phyloP scores from a whole-genome alignment of 139 green algal species.

The Coccomyxa sp. region DNA sequence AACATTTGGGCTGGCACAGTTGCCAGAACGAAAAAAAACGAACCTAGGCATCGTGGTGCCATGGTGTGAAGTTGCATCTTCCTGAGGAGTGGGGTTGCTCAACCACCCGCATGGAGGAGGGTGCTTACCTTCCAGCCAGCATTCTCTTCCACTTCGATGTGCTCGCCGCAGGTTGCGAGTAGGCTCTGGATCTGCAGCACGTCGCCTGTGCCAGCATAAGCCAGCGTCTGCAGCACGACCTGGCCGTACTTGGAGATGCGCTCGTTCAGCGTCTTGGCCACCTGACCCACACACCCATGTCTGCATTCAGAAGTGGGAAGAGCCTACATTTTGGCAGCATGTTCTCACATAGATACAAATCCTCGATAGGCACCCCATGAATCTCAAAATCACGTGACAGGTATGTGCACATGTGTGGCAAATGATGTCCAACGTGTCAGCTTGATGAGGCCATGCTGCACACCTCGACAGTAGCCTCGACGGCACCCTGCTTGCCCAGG shows the following conservation, averaged over 20 bases:
- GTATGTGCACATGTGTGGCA: too few species aligned
- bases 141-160: slow-evolving; percentile 72
- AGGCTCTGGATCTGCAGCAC: slow-evolving; percentile 95
- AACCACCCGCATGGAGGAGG: not conserved
- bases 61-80: not conserved
- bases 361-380: not conserved
- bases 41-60: not conserved
- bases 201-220: slow-evolving; percentile 94
- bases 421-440: too few species aligned
- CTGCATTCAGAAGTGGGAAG: not conserved
- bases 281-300: slow-evolving; percentile 33
- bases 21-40: not conserved
- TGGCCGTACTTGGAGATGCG: slow-evolving; percentile 60
- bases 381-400: not conserved
- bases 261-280: slow-evolving; percentile 85
- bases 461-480: slow-evolving; percentile 93
- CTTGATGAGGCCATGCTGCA: too few species aligned
- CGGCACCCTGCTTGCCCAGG: slow-evolving; percentile 79
- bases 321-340: not conserved
- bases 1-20: not conserved
- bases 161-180: slow-evolving; percentile 81
- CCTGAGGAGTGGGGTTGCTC: not conserved
- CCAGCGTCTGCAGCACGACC: slow-evolving; percentile 75
- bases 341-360: not conserved
- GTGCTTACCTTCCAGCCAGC: slow-evolving; percentile 55